Percentiles rank a stretch among this genome's conserved stretches.
These are phyloP conservation scores for Magnolia officinalis DNA, from an alignment of 164 flowering plant species.

Conservation along the genomic window DNA sequence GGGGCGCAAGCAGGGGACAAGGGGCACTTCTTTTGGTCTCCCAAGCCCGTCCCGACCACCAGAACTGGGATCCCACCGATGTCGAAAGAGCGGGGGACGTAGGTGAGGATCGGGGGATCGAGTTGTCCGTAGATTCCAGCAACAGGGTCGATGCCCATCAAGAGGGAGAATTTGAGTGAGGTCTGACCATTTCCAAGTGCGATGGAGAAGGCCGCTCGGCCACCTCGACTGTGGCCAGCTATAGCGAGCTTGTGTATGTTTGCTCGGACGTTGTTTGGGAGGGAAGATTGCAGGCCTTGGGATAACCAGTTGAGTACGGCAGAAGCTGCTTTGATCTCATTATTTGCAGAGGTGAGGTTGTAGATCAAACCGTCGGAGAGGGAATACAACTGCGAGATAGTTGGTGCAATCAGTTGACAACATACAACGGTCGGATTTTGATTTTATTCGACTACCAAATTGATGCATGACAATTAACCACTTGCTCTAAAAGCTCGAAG, in stretches of 20 bases:
- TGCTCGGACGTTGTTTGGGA: slow-evolving; percentile 24
- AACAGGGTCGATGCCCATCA: slow-evolving; percentile 55
- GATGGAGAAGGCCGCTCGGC: slow-evolving; percentile 45
- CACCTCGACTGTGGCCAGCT: slow-evolving; percentile 57
- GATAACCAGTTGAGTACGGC: slow-evolving; percentile 36
- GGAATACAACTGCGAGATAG: neutral
- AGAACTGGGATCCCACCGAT: slow-evolving; percentile 39
- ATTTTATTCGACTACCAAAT: too few species aligned
- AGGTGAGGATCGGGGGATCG: slow-evolving; percentile 26
- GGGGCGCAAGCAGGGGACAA: slow-evolving; percentile 34
- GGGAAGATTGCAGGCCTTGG: slow-evolving; percentile 23
- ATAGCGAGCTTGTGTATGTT: slow-evolving; percentile 30
- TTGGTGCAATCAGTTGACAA: neutral
- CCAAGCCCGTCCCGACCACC: slow-evolving; percentile 48
- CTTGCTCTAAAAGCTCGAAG: too few species aligned
- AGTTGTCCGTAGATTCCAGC: slow-evolving; percentile 25
- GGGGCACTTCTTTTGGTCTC: slow-evolving; percentile 9
- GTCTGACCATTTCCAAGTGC: slow-evolving; percentile 20
- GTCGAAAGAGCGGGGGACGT: slow-evolving; percentile 28
- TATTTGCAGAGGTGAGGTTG: neutral
- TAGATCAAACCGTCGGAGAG: too few species aligned
- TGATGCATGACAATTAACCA: too few species aligned
- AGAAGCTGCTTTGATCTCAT: neutral
- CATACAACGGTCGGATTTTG: too few species aligned
- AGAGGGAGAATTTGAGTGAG: slow-evolving; percentile 22